These are phyloP conservation scores for Hyaloscypha bicolor DNA, from an alignment of 495 filamentous ascomycete species.

Conservation along the genomic window DNA sequence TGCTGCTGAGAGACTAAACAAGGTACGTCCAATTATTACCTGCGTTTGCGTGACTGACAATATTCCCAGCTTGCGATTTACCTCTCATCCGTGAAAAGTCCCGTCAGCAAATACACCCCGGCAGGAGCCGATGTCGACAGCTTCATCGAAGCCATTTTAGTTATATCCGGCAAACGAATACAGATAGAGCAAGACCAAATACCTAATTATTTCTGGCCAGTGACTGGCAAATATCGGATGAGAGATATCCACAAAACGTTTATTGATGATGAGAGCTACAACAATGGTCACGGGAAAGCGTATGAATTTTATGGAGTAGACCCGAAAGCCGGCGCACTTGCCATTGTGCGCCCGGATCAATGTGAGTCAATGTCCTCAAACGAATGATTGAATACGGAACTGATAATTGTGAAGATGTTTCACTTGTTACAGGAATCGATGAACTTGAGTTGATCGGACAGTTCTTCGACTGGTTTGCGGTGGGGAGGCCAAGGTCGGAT, in stretches of 20 bases:
- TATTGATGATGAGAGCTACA: conserved; percentile 68
- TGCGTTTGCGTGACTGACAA: background rate
- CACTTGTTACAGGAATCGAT: conserved; percentile 29
- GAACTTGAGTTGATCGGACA: conserved; percentile 40
- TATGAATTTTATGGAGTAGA: conserved; percentile 65
- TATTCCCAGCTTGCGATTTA: conserved; percentile 3
- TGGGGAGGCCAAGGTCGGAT: conserved; percentile 5
- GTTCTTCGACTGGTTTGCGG: conserved; percentile 39
- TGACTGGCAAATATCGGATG: conserved; percentile 60
- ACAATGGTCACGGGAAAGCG: conserved; percentile 63
- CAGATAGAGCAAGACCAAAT: conserved; percentile 61
- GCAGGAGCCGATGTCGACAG: conserved; percentile 50
- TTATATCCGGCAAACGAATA: conserved; percentile 55
- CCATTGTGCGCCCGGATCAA: conserved; percentile 69
- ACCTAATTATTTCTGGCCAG: conserved; percentile 59
- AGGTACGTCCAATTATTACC: conserved; percentile 40
- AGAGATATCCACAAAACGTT: conserved; percentile 65
- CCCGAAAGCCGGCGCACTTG: conserved; percentile 52
- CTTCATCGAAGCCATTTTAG: conserved; percentile 52
- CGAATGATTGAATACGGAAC: background rate
- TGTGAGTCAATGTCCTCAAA: conserved; percentile 44
- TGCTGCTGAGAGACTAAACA: conserved; percentile 38
- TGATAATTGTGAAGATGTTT: conserved; percentile 32
- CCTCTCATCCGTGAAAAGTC: conserved; percentile 7
- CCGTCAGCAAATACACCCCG: conserved; percentile 40